Percentiles rank a stretch among this genome's conserved stretches.
Evolutionary conservation across 2,329 filamentous ascomycete species (phyloP).

Genomic region (Paraphaeosphaeria minitans): DNA sequence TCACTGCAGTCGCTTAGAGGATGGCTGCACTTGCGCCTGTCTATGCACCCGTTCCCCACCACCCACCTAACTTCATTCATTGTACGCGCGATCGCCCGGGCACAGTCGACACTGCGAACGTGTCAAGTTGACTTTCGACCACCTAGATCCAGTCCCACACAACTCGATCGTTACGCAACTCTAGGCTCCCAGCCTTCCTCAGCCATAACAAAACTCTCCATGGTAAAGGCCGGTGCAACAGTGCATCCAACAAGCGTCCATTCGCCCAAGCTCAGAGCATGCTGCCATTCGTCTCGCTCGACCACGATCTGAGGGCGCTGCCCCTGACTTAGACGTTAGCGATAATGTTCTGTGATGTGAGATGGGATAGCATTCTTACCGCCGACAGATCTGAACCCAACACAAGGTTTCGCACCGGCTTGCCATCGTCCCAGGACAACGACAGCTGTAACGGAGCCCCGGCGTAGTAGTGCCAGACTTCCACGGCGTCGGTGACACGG

Average conservation of each 20-base stretch:
- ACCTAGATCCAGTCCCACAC: background rate
- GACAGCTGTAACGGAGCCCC: conserved; percentile 57
- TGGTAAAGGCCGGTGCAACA: conserved; percentile 26
- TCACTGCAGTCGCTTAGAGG: background rate
- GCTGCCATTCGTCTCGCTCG: conserved; percentile 53
- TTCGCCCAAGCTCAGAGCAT: conserved; percentile 51
- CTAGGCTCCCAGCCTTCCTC: conserved; percentile 22
- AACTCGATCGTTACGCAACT: background rate
- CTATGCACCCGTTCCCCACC: too few species aligned
- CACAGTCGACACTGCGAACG: background rate
- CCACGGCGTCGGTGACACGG: conserved; percentile 52
- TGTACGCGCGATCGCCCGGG: background rate
- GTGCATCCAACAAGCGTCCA: conserved; percentile 57
- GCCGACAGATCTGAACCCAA: conserved; percentile 40
- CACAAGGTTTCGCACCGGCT: conserved; percentile 23
- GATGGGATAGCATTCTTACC: background rate
- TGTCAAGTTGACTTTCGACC: background rate
- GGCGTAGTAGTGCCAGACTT: conserved; percentile 62
- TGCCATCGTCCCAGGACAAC: conserved; percentile 53
- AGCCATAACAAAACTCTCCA: conserved; percentile 26
- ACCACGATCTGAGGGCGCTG: conserved; percentile 55
- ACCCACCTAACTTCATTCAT: too few species aligned
- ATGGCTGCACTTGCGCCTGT: too few species aligned
- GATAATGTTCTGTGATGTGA: background rate
- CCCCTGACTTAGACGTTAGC: conserved; percentile 45